phyloP scores from a whole-genome alignment of 2,329 filamentous ascomycete species.

The Colletotrichum musae region DNA sequence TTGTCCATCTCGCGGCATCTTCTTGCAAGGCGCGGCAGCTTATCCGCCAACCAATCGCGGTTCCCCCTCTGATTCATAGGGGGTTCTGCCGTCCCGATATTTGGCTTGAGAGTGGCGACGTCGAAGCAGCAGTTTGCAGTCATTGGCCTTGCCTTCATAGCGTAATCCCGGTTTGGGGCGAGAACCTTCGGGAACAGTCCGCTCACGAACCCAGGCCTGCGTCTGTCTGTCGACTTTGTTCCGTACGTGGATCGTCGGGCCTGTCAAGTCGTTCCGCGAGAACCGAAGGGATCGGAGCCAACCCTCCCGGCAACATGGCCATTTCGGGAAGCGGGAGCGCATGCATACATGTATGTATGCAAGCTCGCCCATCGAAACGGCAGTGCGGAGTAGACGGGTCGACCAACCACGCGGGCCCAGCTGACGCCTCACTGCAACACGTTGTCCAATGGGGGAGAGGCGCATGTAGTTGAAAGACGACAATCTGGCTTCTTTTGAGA shows the following conservation, averaged over 20 bases:
- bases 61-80: too few relatives aligned
- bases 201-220: not conserved
- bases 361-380: not conserved
- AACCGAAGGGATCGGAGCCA: not conserved
- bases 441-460: not conserved
- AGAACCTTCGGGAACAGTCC: not conserved
- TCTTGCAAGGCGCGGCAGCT: too few relatives aligned
- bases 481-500: constrained; percentile 1
- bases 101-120: too few relatives aligned
- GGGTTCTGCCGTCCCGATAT: too few relatives aligned
- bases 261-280: not conserved
- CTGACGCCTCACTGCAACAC: not conserved
- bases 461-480: not conserved
- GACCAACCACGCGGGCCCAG: not conserved
- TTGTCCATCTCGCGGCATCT: too few relatives aligned
- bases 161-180: not conserved
- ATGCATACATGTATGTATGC: constrained; percentile 3
- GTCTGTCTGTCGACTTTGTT: not conserved
- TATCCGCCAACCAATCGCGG: too few relatives aligned
- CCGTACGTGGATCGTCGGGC: constrained; percentile 16
- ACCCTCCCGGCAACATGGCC: not conserved
- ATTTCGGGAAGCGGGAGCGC: not conserved
- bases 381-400: constrained; percentile 16
- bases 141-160: not conserved
- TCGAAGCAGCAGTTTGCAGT: not conserved